Percentiles rank a stretch among this genome's conserved stretches.
These are phyloP conservation scores for Auxenochlorella pyrenoidosa DNA, from an alignment of 139 green algal species.

Conservation along the genomic window DNA sequence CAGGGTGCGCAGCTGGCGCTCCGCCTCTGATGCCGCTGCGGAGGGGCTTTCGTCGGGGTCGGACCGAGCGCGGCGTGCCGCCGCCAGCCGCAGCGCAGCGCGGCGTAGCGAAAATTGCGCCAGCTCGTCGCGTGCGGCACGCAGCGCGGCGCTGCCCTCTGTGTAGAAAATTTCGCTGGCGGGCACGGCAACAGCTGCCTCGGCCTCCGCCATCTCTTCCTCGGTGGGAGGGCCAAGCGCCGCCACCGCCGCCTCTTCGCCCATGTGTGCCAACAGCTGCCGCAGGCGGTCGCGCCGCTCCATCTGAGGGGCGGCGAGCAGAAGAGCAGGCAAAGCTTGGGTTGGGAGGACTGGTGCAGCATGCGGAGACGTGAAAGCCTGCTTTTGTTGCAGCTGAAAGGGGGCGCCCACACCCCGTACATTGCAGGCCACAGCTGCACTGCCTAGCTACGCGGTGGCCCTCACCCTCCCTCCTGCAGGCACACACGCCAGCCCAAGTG, in stretches of 20 bases:
- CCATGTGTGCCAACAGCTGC: slow-evolving; percentile 77
- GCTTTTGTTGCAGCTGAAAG: no score
- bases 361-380: not conserved
- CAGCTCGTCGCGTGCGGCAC: slow-evolving; percentile 62
- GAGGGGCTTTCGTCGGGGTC: slow-evolving; percentile 56
- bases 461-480: no score
- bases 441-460: no score
- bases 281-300: slow-evolving; percentile 92
- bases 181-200: slow-evolving; percentile 14
- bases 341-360: not conserved
- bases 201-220: slow-evolving; percentile 81
- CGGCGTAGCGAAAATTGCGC: slow-evolving; percentile 82
- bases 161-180: slow-evolving; percentile 94
- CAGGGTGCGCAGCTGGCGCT: slow-evolving; percentile 19
- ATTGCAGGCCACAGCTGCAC: no score
- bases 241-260: slow-evolving; percentile 60
- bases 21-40: not conserved
- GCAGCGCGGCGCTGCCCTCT: slow-evolving; percentile 78
- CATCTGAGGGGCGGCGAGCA: slow-evolving; percentile 56
- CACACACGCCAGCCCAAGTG: no score
- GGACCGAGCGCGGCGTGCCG: slow-evolving; percentile 58
- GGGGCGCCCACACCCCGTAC: no score
- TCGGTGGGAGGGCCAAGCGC: slow-evolving; percentile 35
- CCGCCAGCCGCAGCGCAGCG: slow-evolving; percentile 69
- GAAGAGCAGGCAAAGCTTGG: not conserved